Evolutionary conservation across 352 stramenopile genomes (phyloP).

Genomic region (Detonula confervacea): DNA sequence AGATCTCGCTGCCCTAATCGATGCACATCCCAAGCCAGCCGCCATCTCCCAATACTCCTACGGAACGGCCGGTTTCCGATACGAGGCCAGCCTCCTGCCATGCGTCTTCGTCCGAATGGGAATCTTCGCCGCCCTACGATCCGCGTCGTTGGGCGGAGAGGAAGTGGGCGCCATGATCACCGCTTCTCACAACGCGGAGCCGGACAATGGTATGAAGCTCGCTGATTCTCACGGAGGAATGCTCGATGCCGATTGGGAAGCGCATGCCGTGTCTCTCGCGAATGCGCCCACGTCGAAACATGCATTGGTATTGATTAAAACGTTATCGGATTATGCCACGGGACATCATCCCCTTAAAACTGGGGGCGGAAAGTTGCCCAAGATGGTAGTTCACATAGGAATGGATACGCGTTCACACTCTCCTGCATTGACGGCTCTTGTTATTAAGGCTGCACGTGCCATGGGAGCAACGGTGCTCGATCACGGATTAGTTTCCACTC

Average conservation of each 20-base stretch:
- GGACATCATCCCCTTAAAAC: neutral
- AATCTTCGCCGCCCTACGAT: constrained; percentile 82
- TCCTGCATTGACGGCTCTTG: constrained; percentile 87
- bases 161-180: constrained; percentile 82
- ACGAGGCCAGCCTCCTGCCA: constrained; percentile 89
- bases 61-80: constrained; percentile 95
- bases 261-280: constrained; percentile 58
- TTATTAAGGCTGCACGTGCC: constrained; percentile 85
- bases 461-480: constrained; percentile 91
- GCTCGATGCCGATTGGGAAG: constrained; percentile 68
- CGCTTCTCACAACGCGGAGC: constrained; percentile 84
- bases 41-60: constrained; percentile 81
- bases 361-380: constrained; percentile 21
- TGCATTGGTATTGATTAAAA: constrained; percentile 37
- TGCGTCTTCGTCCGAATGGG: constrained; percentile 93
- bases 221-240: constrained; percentile 80
- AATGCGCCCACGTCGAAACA: constrained; percentile 61
- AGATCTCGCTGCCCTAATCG: constrained; percentile 36
- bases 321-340: constrained; percentile 22
- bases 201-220: constrained; percentile 84
- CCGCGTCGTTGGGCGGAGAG: constrained; percentile 43
- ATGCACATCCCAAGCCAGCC: constrained; percentile 47
- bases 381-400: constrained; percentile 79
- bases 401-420: constrained; percentile 91
- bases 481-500: constrained; percentile 96